phyloP scores from a whole-genome alignment of 129 eudicot species.

The Chrysanthemum lavandulifolium region DNA sequence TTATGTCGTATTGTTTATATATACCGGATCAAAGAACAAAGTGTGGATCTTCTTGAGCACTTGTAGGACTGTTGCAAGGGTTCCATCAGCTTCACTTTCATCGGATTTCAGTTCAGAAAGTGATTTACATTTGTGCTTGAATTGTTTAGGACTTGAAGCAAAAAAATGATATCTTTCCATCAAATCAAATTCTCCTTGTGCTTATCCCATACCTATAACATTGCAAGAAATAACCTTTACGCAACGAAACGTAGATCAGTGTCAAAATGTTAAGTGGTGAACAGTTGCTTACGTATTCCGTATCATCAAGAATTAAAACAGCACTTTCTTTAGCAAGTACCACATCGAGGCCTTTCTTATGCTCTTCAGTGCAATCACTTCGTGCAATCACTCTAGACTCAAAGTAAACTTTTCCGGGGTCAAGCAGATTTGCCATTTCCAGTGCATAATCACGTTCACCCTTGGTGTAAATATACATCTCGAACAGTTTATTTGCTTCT shows the following conservation, averaged over 20 bases:
- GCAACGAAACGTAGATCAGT: not conserved
- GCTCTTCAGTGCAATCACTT: constrained; percentile 54
- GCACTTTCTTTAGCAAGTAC: constrained; percentile 73
- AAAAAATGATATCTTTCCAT: constrained; percentile 86
- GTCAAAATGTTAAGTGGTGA: not conserved
- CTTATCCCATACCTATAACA: constrained; percentile 65
- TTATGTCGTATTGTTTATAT: not conserved
- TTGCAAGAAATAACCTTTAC: constrained; percentile 4
- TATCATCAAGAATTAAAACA: constrained; percentile 78
- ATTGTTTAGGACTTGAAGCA: constrained; percentile 69
- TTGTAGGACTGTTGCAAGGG: constrained; percentile 63
- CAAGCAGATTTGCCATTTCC: constrained; percentile 72
- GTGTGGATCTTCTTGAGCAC: constrained; percentile 62
- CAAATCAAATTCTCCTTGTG: constrained; percentile 68
- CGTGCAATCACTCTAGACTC: constrained; percentile 67
- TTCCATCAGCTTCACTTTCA: constrained; percentile 80
- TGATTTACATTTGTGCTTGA: constrained; percentile 50
- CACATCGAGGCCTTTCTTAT: constrained; percentile 85
- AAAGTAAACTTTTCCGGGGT: constrained; percentile 58
- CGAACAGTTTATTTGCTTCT: constrained; percentile 73
- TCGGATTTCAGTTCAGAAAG: constrained; percentile 64
- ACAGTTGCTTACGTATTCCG: constrained; percentile 54
- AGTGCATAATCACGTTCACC: constrained; percentile 72
- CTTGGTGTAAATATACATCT: constrained; percentile 87
- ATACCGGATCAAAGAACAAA: constrained; percentile 59